Conservation (phyloP, 257 asterid genomes). For the Scutellaria baicalensis region DNA sequence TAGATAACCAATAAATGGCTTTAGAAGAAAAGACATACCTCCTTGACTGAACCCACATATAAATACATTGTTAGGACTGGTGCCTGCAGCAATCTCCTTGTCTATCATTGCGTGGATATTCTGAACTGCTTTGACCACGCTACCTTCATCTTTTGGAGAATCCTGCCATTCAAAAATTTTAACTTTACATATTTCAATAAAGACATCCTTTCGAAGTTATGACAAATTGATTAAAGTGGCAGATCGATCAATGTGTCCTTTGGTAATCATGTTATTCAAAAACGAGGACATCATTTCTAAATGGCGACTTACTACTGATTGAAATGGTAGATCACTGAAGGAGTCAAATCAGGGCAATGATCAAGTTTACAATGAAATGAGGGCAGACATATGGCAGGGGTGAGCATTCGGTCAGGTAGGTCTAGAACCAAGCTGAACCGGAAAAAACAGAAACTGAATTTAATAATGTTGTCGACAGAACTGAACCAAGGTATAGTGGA, state of each 20-base stretch:
- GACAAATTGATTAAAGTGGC: conserved; percentile 4
- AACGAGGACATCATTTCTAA: background rate
- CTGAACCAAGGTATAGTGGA: no score
- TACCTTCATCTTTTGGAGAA: conserved; percentile 72
- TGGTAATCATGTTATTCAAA: conserved; percentile 59
- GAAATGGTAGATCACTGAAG: background rate
- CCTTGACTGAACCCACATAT: conserved; percentile 98
- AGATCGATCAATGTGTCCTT: conserved; percentile 24
- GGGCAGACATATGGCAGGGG: background rate
- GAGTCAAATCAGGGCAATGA: background rate
- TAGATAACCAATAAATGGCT: background rate
- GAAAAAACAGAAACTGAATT: no score
- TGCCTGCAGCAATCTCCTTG: conserved; percentile 77
- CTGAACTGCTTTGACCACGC: conserved; percentile 72
- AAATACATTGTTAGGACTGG: conserved; percentile 61
- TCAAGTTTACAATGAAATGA: background rate
- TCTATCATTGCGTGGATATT: conserved; percentile 76
- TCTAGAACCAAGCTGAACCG: no score
- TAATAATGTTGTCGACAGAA: no score
- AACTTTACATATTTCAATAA: background rate
- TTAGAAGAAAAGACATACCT: conserved; percentile 34
- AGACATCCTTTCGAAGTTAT: background rate
- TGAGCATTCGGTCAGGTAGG: no score
- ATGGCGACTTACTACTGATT: background rate
- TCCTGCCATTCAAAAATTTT: conserved; percentile 35